A percentile compares a stretch with the other conserved stretches of the same genome.
phyloP scores from a whole-genome alignment of 768 basidiomycete genomes.

The Macrolepiota dolichaula region DNA sequence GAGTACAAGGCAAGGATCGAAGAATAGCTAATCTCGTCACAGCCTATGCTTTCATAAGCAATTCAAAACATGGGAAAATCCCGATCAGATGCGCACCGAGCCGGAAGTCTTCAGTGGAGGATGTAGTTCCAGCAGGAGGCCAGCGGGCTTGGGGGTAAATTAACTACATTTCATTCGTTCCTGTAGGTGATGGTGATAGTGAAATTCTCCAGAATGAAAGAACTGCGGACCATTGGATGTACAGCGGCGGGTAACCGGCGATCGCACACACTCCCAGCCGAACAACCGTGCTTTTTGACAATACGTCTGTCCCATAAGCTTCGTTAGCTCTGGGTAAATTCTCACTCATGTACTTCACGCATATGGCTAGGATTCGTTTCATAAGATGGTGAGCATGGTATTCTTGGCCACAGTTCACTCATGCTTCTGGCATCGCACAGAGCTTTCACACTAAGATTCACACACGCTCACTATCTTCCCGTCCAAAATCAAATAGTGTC shows the following conservation, averaged over 20 bases:
- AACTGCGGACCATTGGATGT: conserved; percentile 28
- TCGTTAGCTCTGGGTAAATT: neutral
- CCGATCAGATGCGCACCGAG: conserved; percentile 15
- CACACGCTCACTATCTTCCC: too few relatives aligned
- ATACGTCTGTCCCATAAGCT: too few relatives aligned
- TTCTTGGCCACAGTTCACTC: too few relatives aligned
- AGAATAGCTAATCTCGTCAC: conserved; percentile 38
- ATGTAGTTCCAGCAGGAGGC: neutral
- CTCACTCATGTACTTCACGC: neutral
- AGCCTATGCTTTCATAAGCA: conserved; percentile 32
- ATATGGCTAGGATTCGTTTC: neutral
- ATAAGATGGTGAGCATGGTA: neutral
- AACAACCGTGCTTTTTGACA: conserved; percentile 3
- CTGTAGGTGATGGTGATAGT: conserved; percentile 26
- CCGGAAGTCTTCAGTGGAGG: too few relatives aligned
- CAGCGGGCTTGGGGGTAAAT: neutral
- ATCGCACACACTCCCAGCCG: conserved; percentile 9
- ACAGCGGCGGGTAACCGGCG: conserved; percentile 15
- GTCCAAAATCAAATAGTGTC: too few relatives aligned
- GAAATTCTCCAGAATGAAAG: conserved; percentile 34
- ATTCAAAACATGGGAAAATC: conserved; percentile 22
- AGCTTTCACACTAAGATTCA: too few relatives aligned
- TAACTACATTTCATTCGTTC: conserved; percentile 25
- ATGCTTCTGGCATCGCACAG: too few relatives aligned
- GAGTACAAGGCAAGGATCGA: conserved; percentile 27